phyloP scores from a whole-genome alignment of 179 eudicot species.

The Beta corolliflora region DNA sequence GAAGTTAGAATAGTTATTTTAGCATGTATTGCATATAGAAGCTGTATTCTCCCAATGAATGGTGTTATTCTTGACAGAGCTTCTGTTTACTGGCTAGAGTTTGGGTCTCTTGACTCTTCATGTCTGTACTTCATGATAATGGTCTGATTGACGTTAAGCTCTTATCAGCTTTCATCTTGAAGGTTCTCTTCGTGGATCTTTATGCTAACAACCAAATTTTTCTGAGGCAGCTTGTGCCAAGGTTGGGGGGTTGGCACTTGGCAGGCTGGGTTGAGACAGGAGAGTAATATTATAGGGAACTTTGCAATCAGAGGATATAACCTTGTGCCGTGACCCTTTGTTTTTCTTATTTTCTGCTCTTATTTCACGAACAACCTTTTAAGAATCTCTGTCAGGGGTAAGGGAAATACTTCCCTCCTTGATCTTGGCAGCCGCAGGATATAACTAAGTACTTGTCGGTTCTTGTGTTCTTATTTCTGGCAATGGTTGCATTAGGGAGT shows the following conservation, averaged over 20 bases:
- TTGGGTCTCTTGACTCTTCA: too few relatives aligned
- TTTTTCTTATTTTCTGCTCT: background rate
- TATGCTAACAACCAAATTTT: background rate
- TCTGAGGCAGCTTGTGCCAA: background rate
- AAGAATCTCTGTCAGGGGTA: background rate
- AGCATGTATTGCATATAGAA: background rate
- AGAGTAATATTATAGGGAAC: background rate
- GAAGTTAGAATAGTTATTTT: background rate
- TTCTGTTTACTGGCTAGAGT: background rate
- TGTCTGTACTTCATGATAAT: background rate
- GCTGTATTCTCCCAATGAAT: constrained; percentile 6
- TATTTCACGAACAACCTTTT: background rate
- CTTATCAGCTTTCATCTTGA: background rate
- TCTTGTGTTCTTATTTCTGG: background rate
- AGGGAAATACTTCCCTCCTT: background rate
- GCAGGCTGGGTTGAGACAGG: background rate
- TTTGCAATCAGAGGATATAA: background rate
- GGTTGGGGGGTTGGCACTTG: background rate
- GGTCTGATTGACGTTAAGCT: background rate
- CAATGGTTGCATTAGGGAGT: background rate
- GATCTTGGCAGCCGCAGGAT: background rate
- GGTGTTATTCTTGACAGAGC: background rate
- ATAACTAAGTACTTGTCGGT: background rate
- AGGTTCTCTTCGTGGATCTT: background rate
- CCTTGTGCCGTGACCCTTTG: background rate